Base-by-base conservation (phyloP, 1,284 basidiomycete species). In the Boletellus deceptivus region DNA sequence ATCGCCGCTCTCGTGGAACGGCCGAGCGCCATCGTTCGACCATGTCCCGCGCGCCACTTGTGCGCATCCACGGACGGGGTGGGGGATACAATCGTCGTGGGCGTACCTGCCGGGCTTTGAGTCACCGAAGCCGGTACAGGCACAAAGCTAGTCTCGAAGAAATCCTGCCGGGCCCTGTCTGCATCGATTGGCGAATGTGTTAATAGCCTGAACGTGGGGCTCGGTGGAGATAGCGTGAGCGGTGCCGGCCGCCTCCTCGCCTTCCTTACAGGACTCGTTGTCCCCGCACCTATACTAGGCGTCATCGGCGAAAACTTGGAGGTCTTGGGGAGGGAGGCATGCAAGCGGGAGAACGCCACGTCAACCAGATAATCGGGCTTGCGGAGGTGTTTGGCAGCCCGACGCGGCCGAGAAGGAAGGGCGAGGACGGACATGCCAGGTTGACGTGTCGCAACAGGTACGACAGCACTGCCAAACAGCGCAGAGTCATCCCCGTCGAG, bases 161-260 rank as follows among this genome's bases (percentile, higher is more conserved):
- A 67, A 27, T 70, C 64, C 40, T 39, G 53, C 33, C 63, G 52
- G 13, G 45, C 39, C 5, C 48, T 58, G 7, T 67, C 60, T 4
- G 51, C 37, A 40, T 69, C 64, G 14, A 55, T 35, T 2, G 64
- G 62, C 0, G 60, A 65, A 43, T 64, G 62, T 16, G 46, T 56
- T 5, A 54, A 58, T n/a, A 24, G 46, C 33, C 65, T 65, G 29
- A 22, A 38, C 1, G 50, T 48, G 6, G 51, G 60, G 39, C 55
- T 54, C 17, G 67, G 64, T 3, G 65, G 66, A 47, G 49, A 56
- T 22, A 79, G 69, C 40, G 69, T 73, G 49, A 79, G 69, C 0
- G 77, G 77, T 3, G 77, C 70, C 2, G 77, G 78, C 4, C 76
- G 70, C 37, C 73, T 67, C 53, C 74, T 70, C 0, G 67, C 64